Conservation (phyloP, 2,329 filamentous ascomycete genomes). For the Lecanicillium sp. region DNA sequence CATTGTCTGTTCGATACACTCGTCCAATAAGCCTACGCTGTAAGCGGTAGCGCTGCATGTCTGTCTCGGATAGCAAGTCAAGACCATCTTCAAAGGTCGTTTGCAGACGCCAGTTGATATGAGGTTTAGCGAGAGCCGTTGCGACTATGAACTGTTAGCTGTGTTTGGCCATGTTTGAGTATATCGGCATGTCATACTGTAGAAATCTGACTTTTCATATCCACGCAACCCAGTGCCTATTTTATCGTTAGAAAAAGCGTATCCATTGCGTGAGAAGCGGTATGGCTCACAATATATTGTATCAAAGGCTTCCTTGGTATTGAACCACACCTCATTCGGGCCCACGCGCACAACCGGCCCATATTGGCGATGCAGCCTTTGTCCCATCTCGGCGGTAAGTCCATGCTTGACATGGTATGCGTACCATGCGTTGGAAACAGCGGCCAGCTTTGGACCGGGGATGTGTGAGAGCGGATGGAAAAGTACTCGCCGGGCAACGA, state of each 20-base stretch:
- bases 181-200: slow-evolving; percentile 27
- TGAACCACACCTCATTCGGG: slow-evolving; percentile 46
- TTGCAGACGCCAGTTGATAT: slow-evolving; percentile 28
- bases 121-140: slow-evolving; percentile 35
- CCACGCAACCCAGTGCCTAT: slow-evolving; percentile 36
- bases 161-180: neutral
- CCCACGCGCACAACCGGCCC: slow-evolving; percentile 45
- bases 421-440: slow-evolving; percentile 40
- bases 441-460: slow-evolving; percentile 39
- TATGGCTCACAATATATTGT: slow-evolving; percentile 36
- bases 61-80: slow-evolving; percentile 42
- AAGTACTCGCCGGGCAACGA: slow-evolving; percentile 28
- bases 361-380: slow-evolving; percentile 36
- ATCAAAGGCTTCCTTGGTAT: slow-evolving; percentile 38
- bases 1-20: slow-evolving; percentile 33
- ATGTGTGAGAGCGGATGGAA: slow-evolving; percentile 36
- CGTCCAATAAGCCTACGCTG: slow-evolving; percentile 43
- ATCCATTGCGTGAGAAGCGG: neutral
- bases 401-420: slow-evolving; percentile 38
- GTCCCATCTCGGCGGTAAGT: slow-evolving; percentile 30
- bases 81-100: slow-evolving; percentile 34
- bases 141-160: slow-evolving; percentile 26
- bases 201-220: slow-evolving; percentile 45
- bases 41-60: slow-evolving; percentile 36
- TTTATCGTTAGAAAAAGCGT: neutral